Base-by-base conservation (phyloP, 805 yeast genomes). In the Priceomyces medius region DNA sequence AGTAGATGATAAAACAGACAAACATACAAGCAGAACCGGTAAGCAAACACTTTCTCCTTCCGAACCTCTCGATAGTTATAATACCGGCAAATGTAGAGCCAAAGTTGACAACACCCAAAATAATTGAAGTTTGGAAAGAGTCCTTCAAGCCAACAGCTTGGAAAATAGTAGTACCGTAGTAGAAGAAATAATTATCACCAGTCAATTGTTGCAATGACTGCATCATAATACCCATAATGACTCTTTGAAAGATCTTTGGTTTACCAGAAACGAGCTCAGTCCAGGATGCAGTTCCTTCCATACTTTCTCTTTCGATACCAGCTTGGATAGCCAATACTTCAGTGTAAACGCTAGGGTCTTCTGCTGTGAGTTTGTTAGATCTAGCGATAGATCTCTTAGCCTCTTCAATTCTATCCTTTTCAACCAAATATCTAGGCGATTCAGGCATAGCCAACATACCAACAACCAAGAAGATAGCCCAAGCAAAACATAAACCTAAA, bases 251-350 rank as follows among this genome's bases (percentile, higher is more conserved):
- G 50, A 81, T 73, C 68, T 73, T 78, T 53, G 88, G 88, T 54
- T 74, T 64, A 49, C 88, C 88, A 19, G 76, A 73, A 47, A 83
- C 54, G 39, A 81, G 73, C 54, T 82, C 85, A 37, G 63, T 63
- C 86, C 88, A 82, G 2, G 80, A 58, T 5, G 88, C 88, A 38
- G 65, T 65, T 54, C 88, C 88, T 26, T 83, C 86, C 46, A 73
- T 51, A 46, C 57, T 65, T 64, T 82, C 89, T 48, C 75, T 69
- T 58, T 80, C 81, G 49, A 82, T 68, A 63, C 81, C 84, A 44
- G 81, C 81, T 54, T 72, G 74, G 38, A 82, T 76, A 21, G 66
- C 58, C 43, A 75, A 74, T 37, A 80, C 61, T 58, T 83, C 85
- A 28, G 68, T 66, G 50, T 71, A 66, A 36, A 80, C 77, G 34